Base-by-base conservation (phyloP, 1,284 basidiomycete genomes). In the Spongispora temasekensis region DNA sequence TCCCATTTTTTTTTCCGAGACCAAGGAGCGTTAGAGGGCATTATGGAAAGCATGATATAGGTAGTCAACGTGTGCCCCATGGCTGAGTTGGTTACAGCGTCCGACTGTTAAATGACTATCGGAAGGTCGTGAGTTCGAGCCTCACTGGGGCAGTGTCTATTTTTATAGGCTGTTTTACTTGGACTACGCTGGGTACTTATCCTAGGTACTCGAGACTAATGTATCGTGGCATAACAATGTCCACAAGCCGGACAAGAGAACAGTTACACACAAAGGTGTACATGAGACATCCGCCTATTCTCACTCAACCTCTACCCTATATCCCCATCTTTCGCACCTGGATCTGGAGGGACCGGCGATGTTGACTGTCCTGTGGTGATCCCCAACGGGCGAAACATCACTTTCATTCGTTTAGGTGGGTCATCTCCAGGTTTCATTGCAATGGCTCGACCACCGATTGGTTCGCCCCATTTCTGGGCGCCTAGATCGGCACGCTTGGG, bases 31-130 rank as follows among this genome's bases (percentile, higher is more conserved):
- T 28, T n/a, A n/a, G n/a, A n/a, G 7, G 27, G 15, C 46, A 50
- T 28, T 5, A 50, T 28, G 9, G 15, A 50, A 19, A 4, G 19
- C 46, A 28, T 27, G 17, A 50, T 17, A 50, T 15, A 13, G 6
- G 15, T 4, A 7, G 21, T 21, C 6, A 44, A 12, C 30, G 4
- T 25, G 19, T 88, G 87, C 86, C 86, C 87, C 87, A 81, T 89
- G 87, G 87, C 86, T 88, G 80, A 88, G 87, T 86, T 88, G 87
- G 86, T 88, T 82, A 88, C 81, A 87, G 87, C 87, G 87, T 88
- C 85, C 86, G 87, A 89, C 86, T 88, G 87, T 88, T 88, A 85
- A 19, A 4, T 15, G 21, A 59, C 57, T 40, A 85, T 87, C 85
- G 85, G 84, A 86, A 87, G 85, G 84, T 87, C 85, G 81, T 80